Percentiles rank a stretch among this genome's conserved stretches.
Evolutionary conservation across 176 grass and related monocot species (phyloP).

Genomic region (Aegilops sharonensis): DNA sequence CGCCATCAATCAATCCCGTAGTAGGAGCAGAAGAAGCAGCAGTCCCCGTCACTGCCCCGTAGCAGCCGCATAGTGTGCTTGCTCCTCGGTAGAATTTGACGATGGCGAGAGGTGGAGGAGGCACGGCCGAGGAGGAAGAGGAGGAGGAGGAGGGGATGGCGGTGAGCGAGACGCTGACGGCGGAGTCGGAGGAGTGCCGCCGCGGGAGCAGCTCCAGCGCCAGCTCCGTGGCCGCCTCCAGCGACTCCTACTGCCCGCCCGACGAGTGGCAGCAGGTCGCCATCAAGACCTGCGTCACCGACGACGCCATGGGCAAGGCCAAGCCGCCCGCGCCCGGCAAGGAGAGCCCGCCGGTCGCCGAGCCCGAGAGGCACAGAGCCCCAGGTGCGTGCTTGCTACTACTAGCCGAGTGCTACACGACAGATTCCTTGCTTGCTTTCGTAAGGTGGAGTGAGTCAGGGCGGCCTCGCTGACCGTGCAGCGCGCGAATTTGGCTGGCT

Average conservation of each 20-base stretch:
- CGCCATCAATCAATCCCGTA: background rate
- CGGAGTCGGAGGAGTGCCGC: conserved; percentile 37
- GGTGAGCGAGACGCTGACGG: conserved; percentile 42
- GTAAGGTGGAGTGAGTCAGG: background rate
- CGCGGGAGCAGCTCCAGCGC: conserved; percentile 53
- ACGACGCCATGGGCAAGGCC: background rate
- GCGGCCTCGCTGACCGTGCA: background rate
- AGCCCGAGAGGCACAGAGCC: background rate
- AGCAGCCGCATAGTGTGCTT: too few relatives aligned
- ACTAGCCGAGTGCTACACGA: background rate
- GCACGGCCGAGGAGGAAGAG: background rate
- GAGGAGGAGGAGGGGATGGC: conserved; percentile 28
- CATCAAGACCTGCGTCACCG: conserved; percentile 43
- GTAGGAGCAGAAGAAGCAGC: background rate
- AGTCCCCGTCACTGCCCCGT: background rate
- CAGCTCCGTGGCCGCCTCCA: conserved; percentile 40
- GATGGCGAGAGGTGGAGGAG: conserved; percentile 31
- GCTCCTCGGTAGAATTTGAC: too few relatives aligned
- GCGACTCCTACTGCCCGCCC: conserved; percentile 33
- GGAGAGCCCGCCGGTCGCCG: background rate
- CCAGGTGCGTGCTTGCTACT: conserved; percentile 31
- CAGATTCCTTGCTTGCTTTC: background rate
- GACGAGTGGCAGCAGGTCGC: conserved; percentile 28
- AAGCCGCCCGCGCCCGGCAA: background rate
- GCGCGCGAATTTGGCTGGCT: background rate